Base-by-base conservation (phyloP, 371 early-diverging fungal species). In the Zychaea mexicana region DNA sequence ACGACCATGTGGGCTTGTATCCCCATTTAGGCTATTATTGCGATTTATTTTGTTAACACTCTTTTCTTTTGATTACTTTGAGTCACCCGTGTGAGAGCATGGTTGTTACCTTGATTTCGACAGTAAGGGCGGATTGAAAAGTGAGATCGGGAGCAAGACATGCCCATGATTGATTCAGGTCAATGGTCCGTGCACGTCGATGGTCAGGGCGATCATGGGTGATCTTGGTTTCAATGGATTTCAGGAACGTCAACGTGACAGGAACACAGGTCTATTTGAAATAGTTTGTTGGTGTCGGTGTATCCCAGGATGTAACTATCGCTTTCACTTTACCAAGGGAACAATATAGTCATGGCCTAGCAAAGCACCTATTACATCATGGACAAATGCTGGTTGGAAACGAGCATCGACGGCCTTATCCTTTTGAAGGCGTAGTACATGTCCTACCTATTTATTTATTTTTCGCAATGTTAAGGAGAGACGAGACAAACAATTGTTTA, bases 1-100 rank as follows among this genome's bases (percentile, higher is more conserved):
- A 49, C 26, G 82, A 78, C 7, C 24, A 24, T 17, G n/a, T n/a
- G n/a, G 88, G 84, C 19, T 79, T 66, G 57, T 85, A 88, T 21
- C 85, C 86, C 85, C 88, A 88, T 68, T 88, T 88, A 6, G 88
- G 88, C 84, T 87, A 61, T 30, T 46, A 52, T 38, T 27, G 3
- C 15, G 58, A 3, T 21, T 38, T 10, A 21, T 57, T 15, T 31
- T 39, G 19, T 56, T 9, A 45, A 10, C 28, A n/a, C n/a, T n/a
- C n/a, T n/a, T n/a, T n/a, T n/a, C n/a, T n/a, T n/a, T n/a, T n/a
- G n/a, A n/a, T n/a, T n/a, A n/a, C n/a, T n/a, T n/a, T n/a, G n/a
- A n/a, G n/a, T n/a, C n/a, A n/a, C n/a, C n/a, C 42, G 42, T 42
- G 42, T 42, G 6, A 15, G 15, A n/a, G 4, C 4, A 2, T 39